phyloP scores from a whole-genome alignment of 306 rosid species.

The Betula pendula region DNA sequence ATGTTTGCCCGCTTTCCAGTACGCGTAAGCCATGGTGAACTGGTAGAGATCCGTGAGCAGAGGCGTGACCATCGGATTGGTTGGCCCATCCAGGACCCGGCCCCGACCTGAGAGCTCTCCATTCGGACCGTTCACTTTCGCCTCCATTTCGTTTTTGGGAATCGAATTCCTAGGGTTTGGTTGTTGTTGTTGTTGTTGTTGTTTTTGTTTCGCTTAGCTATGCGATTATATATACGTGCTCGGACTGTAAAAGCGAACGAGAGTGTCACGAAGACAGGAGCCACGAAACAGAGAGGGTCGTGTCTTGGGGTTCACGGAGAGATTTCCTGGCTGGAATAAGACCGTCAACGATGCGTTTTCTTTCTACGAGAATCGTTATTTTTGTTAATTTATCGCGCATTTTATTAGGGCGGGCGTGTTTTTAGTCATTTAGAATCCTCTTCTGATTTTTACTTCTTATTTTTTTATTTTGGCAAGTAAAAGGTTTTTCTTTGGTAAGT shows the following conservation, averaged over 20 bases:
- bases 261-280: not conserved
- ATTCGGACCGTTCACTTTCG: constrained; percentile 52
- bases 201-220: not conserved
- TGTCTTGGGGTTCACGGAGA: not conserved
- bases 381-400: not conserved
- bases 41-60: constrained; percentile 96
- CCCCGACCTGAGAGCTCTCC: constrained; percentile 35
- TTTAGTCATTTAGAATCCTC: no score
- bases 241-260: no score
- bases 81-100: constrained; percentile 56
- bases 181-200: not conserved
- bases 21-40: constrained; percentile 99
- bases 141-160: constrained; percentile 49
- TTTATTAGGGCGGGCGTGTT: no score
- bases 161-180: constrained; percentile 32
- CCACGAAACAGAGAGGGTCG: not conserved
- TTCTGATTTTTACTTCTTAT: no score
- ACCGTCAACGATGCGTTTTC: not conserved
- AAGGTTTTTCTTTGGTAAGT: no score
- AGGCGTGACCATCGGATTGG: constrained; percentile 96
- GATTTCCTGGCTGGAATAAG: no score
- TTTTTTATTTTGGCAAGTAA: not conserved
- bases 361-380: not conserved
- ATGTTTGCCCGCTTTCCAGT: constrained; percentile 98
- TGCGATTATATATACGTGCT: not conserved